Percentiles rank a stretch among this genome's conserved stretches.
Evolutionary conservation across 2,329 filamentous ascomycete species (phyloP).

Genomic region (Colletotrichum trifolii): DNA sequence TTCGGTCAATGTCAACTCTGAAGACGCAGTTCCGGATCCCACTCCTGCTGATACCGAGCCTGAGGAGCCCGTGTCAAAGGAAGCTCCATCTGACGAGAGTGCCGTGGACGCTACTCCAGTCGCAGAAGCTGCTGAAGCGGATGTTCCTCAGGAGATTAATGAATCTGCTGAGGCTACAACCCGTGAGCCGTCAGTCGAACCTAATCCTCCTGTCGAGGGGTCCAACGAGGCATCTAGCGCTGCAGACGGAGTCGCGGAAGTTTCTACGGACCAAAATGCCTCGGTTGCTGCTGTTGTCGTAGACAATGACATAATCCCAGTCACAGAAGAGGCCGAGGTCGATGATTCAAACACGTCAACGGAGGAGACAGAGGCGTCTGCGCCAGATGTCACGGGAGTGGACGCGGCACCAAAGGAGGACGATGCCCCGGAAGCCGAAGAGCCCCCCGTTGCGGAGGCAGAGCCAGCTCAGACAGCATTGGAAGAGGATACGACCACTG

Average conservation of each 20-base stretch:
- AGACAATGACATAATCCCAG: background rate
- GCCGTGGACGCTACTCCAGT: background rate
- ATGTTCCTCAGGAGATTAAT: background rate
- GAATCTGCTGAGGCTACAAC: background rate
- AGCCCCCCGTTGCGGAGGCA: background rate
- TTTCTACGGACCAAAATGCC: constrained; percentile 1
- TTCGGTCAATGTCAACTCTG: no score
- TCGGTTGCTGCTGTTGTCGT: background rate
- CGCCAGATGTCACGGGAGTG: background rate
- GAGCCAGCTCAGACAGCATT: background rate
- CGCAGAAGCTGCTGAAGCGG: constrained; percentile 1
- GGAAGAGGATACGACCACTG: background rate
- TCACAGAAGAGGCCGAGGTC: background rate
- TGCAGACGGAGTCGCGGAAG: no score
- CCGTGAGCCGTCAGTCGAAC: background rate
- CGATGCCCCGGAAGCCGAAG: background rate
- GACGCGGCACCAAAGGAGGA: background rate
- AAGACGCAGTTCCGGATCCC: no score
- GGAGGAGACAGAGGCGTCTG: background rate
- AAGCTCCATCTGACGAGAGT: background rate
- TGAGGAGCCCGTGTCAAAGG: background rate
- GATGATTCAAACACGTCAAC: background rate
- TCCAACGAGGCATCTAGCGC: no score
- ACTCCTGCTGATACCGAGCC: background rate
- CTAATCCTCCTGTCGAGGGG: background rate